Base-by-base conservation (phyloP, 345 rosid species). In the Rubroshorea leprosula region DNA sequence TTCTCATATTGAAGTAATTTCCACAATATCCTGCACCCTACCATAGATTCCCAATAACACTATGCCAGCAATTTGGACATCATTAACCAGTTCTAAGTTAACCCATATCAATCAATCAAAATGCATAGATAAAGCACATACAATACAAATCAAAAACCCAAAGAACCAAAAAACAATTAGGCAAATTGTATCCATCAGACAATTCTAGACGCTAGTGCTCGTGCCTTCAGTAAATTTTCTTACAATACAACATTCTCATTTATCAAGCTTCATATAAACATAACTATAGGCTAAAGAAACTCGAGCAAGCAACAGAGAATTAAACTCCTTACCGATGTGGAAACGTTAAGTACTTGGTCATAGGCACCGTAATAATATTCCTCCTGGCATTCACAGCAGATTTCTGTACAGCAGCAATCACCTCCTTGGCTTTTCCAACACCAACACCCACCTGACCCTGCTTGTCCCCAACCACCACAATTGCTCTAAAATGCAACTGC, bases 311-410 rank as follows among this genome's bases (percentile, higher is more conserved):
- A 18, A 52, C n/a, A 20, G 17, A 49, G 53, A 1, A 48, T 3
- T 51, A 14, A 11, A 53, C 15, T 38, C 14, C 39, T 57, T 70
- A 86, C 96, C 93, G 81, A 57, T 83, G 96, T 0, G 98, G 95
- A 58, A 92, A 89, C n/a, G 96, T 89, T 46, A 62, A 74, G 70
- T 86, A 84, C 74, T 88, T 92, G 21, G 96, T 92, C 90, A 89
- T 76, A 6, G 95, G 96, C 27, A 89, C 96, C 0, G 84, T 64
- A 55, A 89, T 70, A 2, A 92, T 55, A 17, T 92, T 89, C 68
- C 91, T 65, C 65, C 98, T 77, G 5, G 96, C 98, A 58, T 92
- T 73, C 46, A 79, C 64, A 0, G 87, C 84, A 4, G 93, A 78
- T 74, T 89, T 92, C 68, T 89, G 89, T 22, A 84, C 90, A 61